A percentile compares a stretch with the other conserved stretches of the same genome.
Evolutionary conservation across 2,329 filamentous ascomycete species (phyloP).

Genomic region (Scedosporium apiospermum): DNA sequence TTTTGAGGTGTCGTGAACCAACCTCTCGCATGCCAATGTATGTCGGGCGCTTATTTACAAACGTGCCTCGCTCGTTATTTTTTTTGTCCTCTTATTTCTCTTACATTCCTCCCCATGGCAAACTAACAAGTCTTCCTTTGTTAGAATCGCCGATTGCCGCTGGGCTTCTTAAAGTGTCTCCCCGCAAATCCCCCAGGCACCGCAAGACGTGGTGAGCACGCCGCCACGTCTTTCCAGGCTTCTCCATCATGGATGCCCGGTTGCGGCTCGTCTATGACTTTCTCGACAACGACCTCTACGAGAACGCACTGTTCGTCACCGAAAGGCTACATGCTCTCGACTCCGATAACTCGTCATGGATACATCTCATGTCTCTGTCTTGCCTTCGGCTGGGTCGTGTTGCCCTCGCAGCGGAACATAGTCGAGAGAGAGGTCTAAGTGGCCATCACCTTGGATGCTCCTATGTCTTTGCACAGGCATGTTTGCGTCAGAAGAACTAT

Average conservation of each 20-base stretch:
- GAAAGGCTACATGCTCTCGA: slow-evolving; percentile 10
- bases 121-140: neutral
- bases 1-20: neutral
- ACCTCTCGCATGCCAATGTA: neutral
- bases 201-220: slow-evolving; percentile 1
- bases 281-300: slow-evolving; percentile 6
- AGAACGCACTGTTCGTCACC: slow-evolving; percentile 5
- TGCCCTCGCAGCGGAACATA: slow-evolving; percentile 6
- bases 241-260: slow-evolving; percentile 6
- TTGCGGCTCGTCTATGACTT: slow-evolving; percentile 6
- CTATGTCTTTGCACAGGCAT: slow-evolving; percentile 11
- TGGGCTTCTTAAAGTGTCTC: neutral
- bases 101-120: neutral
- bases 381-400: slow-evolving; percentile 11
- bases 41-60: slow-evolving; percentile 1
- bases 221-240: slow-evolving; percentile 1
- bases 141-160: neutral
- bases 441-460: slow-evolving; percentile 12
- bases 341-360: slow-evolving; percentile 11
- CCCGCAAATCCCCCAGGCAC: neutral
- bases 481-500: slow-evolving; percentile 10
- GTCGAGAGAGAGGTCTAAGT: slow-evolving; percentile 7
- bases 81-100: no score
- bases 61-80: neutral
- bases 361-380: slow-evolving; percentile 11